These are phyloP conservation scores for Tilletia setariae DNA, from an alignment of 1,284 basidiomycete species.

Conservation along the genomic window DNA sequence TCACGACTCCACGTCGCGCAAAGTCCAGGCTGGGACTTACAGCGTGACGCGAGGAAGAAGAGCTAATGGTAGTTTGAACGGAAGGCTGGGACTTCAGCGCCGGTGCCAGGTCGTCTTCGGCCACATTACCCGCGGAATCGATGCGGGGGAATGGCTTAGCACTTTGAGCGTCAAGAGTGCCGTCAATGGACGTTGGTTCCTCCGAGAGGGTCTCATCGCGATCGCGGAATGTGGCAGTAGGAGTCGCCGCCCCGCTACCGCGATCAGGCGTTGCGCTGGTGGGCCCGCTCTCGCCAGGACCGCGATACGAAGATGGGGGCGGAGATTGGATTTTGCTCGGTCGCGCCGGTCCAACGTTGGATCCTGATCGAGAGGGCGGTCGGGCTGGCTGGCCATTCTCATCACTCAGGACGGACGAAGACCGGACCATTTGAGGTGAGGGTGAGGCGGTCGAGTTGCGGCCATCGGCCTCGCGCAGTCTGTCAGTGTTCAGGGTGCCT, in stretches of 20 bases:
- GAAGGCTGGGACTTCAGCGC: background rate
- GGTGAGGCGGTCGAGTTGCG: constrained; percentile 19
- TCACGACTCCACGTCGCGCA: constrained; percentile 1
- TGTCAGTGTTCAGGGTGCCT: constrained; percentile 13
- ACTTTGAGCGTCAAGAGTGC: background rate
- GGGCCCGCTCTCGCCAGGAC: constrained; percentile 7
- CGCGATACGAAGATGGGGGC: constrained; percentile 23
- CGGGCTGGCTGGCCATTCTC: background rate
- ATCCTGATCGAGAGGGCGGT: constrained; percentile 9
- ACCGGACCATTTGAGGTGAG: background rate
- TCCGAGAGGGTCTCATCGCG: background rate
- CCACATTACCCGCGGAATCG: background rate
- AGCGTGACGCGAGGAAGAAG: background rate
- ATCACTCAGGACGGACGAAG: background rate
- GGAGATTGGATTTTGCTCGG: constrained; percentile 17
- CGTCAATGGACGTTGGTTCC: background rate
- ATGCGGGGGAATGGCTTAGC: background rate
- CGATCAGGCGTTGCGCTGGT: background rate
- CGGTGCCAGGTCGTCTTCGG: background rate
- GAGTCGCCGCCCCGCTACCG: background rate
- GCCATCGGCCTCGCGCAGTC: constrained; percentile 6
- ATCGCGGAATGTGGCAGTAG: background rate
- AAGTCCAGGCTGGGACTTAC: constrained; percentile 12
- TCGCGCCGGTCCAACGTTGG: constrained; percentile 6
- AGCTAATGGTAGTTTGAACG: background rate